A percentile compares a stretch with the other conserved stretches of the same genome.
Conservation (phyloP, 192 early-diverging fungal species). For the Linnemannia hyalina region DNA sequence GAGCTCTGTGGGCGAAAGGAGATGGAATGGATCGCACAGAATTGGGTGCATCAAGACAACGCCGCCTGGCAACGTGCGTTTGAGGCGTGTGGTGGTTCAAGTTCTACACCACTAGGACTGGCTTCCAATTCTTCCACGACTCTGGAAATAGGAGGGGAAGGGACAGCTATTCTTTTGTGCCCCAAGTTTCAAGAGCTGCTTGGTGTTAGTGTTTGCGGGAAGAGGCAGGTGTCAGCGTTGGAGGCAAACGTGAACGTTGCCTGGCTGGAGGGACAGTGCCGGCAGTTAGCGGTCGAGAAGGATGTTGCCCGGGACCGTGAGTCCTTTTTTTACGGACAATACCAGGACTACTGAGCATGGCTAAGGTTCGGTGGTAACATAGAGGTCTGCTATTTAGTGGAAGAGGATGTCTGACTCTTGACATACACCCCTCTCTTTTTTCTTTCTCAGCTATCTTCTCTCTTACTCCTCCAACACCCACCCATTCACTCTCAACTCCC, state of each 20-base stretch:
- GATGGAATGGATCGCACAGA: conserved; percentile 24
- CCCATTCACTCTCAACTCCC: no score
- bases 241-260: background rate
- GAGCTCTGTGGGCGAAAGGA: background rate
- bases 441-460: no score
- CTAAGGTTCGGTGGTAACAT: background rate
- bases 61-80: background rate
- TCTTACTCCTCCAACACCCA: no score
- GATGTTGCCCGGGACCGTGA: background rate
- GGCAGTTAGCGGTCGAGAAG: background rate
- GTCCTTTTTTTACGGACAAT: conserved; percentile 2
- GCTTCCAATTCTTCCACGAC: background rate
- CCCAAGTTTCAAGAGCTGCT: conserved; percentile 19
- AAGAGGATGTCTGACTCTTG: no score
- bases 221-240: background rate
- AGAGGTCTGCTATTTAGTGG: no score
- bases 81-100: background rate
- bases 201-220: background rate
- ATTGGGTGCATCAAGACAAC: conserved; percentile 32
- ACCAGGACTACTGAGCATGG: background rate
- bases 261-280: conserved; percentile 19
- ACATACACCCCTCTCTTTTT: no score
- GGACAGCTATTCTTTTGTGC: background rate
- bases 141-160: background rate
- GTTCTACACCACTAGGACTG: background rate